Base-by-base conservation (phyloP, 495 filamentous ascomycete species). In the Sphaerosporella brunnea region DNA sequence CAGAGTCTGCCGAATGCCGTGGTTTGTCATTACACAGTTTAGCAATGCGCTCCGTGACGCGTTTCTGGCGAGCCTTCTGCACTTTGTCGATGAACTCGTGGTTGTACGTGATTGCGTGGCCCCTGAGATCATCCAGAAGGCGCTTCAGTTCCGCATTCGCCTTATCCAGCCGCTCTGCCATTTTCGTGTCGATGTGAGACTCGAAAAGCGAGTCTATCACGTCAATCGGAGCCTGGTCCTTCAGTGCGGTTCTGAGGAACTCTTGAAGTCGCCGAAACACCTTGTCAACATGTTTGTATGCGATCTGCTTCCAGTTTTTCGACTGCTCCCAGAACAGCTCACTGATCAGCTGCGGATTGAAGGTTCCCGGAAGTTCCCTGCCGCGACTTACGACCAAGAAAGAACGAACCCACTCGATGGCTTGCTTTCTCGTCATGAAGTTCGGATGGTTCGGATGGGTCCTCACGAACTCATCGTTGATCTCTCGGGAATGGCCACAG, bases 41-140 rank as follows among this genome's bases (percentile, higher is more conserved):
- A n/a, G n/a, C n/a, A n/a, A n/a, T n/a, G n/a, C n/a, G 39, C 13
- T 58, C 49, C 2, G 53, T 36, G 13, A 51, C 9, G 4, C 52
- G 52, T 2, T 67, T 57, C 15, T 51, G 28, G 3, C 54, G 63
- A 10, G 62, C 53, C 20, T 66, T 67, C 45, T 71, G 66, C 0
- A 75, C 51, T 4, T 47, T 68, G 15, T 75, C 68, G 0, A 68
- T 67, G 36, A 71, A 69, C 21, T 72, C 66, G 36, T 73, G 68
- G 54, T 75, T 75, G 52, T 77, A 77, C 0, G 73, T 76, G 26
- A 78, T 76, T 0, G 68, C 68, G 39, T 71, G 66, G 0, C 56
- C 53, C 35, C 35, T 9, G 1, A 47, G 53, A 35, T 70, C 64
- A 0, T 16, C 45, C 1, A 71, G 38, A 10, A 73, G 43, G 25